Evolutionary conservation across 169 alveolate genomes (phyloP), one percentile per base, ranked within the genome.

Genomic region (Babesia bovis): DNA sequence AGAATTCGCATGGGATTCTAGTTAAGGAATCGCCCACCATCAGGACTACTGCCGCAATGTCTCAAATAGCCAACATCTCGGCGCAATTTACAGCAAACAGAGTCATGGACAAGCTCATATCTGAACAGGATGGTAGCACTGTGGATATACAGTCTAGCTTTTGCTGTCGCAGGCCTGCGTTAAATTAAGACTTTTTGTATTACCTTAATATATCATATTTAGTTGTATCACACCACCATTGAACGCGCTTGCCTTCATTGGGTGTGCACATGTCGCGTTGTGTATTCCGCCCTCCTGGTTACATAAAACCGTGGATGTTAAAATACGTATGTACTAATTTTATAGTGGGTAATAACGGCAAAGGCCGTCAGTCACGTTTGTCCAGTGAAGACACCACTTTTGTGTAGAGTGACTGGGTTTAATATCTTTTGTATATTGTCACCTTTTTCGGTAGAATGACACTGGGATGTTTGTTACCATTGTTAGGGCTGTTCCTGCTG

Each of bases 11-110:
- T 13, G 57, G 49, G 3, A n/a, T 42, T 4, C 15, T n/a, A n/a
- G 15, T 25, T 7, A 58, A 12, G 21, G 63, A 53, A 21, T 15
- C 45, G 4, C 17, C 50, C 3, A 3, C 17, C 4, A 17, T n/a
- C 4, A 32, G 55, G 15, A 19, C 12, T 4, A 55, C 7, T 52
- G 63, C 49, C 56, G 61, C 38, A 40, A 21, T 78, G 56, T 45
- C 58, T 26, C 74, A 68, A 35, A 47, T 78, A 36, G 82, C 83
- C 50, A 68, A 35, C 30, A 51, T 68, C 51, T 68, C 87, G 35
- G 87, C 87, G 9, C 83, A 68, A 63, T 66, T 81, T 23, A 73
- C 82, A 32, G 58, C 87, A 23, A 63, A 38, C 58, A 78, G 58
- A 19, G 83, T 74, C 33, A 49, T 78, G 32, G 82, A 78, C 21